These are phyloP conservation scores for Thymus quinquecostatus DNA, from an alignment of 257 asterid species.

Conservation along the genomic window DNA sequence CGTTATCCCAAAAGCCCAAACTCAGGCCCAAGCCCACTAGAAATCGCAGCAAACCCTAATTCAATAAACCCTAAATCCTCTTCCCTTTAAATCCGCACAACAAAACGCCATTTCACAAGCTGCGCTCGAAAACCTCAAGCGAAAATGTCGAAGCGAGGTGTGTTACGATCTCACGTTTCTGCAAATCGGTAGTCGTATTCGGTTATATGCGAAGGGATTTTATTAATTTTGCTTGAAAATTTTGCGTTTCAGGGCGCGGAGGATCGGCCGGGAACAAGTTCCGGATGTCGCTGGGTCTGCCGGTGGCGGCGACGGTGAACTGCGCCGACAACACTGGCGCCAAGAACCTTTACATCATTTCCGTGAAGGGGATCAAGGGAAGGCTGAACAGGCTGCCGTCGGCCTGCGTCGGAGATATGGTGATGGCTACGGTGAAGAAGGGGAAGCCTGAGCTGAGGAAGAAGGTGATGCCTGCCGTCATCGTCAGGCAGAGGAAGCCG, in stretches of 20 bases:
- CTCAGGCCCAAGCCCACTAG: not conserved
- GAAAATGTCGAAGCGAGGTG: slow-evolving; percentile 63
- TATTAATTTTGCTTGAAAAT: not conserved
- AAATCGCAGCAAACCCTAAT: slow-evolving; percentile 27
- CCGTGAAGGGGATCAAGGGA: slow-evolving; percentile 68
- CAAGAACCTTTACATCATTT: slow-evolving; percentile 59
- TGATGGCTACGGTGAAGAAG: slow-evolving; percentile 74
- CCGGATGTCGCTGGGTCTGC: slow-evolving; percentile 68
- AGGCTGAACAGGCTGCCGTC: slow-evolving; percentile 66
- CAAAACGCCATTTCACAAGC: not conserved
- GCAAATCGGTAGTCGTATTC: not conserved
- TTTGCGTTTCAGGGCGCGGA: slow-evolving; percentile 52
- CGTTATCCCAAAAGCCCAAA: too few relatives aligned
- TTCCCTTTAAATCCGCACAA: slow-evolving; percentile 19
- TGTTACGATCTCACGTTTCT: not conserved
- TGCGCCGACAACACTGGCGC: slow-evolving; percentile 64
- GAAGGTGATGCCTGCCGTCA: slow-evolving; percentile 77
- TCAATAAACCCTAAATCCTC: slow-evolving; percentile 20
- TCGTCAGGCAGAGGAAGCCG: slow-evolving; percentile 64
- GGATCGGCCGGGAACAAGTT: slow-evolving; percentile 73
- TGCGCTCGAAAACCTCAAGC: not conserved
- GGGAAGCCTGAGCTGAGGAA: slow-evolving; percentile 72
- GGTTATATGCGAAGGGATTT: accelerated
- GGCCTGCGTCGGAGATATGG: slow-evolving; percentile 76
- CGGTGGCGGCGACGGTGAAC: slow-evolving; percentile 73